Base-by-base conservation (phyloP, 2,329 filamentous ascomycete genomes). In the Macrophomina phaseolina region DNA sequence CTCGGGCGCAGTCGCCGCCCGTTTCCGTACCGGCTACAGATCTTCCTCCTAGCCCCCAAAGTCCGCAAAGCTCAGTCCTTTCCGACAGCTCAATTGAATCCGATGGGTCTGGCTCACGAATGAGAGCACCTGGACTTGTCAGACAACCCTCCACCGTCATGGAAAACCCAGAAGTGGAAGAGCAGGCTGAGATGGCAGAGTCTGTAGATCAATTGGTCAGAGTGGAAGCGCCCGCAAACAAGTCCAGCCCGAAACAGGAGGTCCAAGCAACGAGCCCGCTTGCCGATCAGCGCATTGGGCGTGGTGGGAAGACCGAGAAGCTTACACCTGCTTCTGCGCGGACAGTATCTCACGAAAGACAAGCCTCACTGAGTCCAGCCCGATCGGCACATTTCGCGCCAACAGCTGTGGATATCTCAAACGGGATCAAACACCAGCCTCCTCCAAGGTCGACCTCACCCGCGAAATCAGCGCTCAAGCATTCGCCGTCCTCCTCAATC, bases 381-480 rank as follows among this genome's bases (percentile, higher is more conserved):
- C 85, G 90, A 40, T 87, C 85, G 36, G 87, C 91, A 12, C 90
- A 87, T 71, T 93, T 93, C 75, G 87, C 87, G 1, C 74, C 84
- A 9, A 82, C 84, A 7, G 81, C 86, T 40, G 84, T 86, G 6
- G 81, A 84, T 30, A 77, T 82, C 16, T 73, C 81, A 49, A 75
- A 88, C 12, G 79, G 84, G 1, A 81, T 90, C 34, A 88, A 84
- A 69, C 91, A 94, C 73, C 85, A 88, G 64, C 91, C 91, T 5
- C 89, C 90, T 28, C 82, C 87, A 36, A 85, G 91, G 56, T 92
- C 91, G 5, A 81, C 91, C 11, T 93, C 91, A 0, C 91, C 91
- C 9, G 88, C 88, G 53, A 94, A 94, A 75, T 93, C 91, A 1
- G 91, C 91, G 1, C 74, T 94, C 69, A 94, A 94, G 75, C 83